Base-by-base conservation (phyloP, 495 filamentous ascomycete genomes). In the Penicillium crystallinum region DNA sequence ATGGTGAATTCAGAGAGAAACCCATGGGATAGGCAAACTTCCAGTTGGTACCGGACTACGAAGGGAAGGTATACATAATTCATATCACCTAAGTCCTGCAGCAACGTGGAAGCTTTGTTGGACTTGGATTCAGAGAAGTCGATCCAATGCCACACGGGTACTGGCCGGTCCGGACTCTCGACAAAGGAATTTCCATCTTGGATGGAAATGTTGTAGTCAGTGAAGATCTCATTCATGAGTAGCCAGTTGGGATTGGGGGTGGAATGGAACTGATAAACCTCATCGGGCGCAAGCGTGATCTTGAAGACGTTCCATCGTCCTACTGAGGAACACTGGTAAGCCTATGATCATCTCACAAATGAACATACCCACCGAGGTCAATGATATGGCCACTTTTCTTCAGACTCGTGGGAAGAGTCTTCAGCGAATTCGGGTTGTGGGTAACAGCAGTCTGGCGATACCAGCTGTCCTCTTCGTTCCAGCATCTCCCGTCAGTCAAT, bases 11-110 rank as follows among this genome's bases (percentile, higher is more conserved):
- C 91, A 45, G 84, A 86, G n/a, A 98, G 69, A n/a, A 79, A 71
- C 0, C 84, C 82, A 18, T 88, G 78, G 0, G 91, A 95, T 8
- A 97, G 77, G 63, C 92, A 97, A 0, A 89, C 91, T 66, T 97
- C 91, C 0, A 98, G 79, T 66, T 96, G 92, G 60, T 97, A 97
- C 8, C 89, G 82, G 2, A 92, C 81, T 1, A 81, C 64, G 41
- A 91, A 97, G 0, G 82, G 72, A 4, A 98, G 74, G 19, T 71
- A 53, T 1, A 75, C 47, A 49, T 67, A 68, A 0, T 67, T 61
- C 4, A 74, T 56, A 23, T 78, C 54, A 2, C 60, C 59, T 39
- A 65, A 54, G 11, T 59, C 52, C 43, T 66, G 53, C 59, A 76
- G 46, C 53, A 72, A 64, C 40, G 23, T 62, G 40, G 40, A 53